A percentile compares a stretch with the other conserved stretches of the same genome.
phyloP scores from a whole-genome alignment of 2,329 filamentous ascomycete species.

The Pseudovirgaria hyperparasitica region DNA sequence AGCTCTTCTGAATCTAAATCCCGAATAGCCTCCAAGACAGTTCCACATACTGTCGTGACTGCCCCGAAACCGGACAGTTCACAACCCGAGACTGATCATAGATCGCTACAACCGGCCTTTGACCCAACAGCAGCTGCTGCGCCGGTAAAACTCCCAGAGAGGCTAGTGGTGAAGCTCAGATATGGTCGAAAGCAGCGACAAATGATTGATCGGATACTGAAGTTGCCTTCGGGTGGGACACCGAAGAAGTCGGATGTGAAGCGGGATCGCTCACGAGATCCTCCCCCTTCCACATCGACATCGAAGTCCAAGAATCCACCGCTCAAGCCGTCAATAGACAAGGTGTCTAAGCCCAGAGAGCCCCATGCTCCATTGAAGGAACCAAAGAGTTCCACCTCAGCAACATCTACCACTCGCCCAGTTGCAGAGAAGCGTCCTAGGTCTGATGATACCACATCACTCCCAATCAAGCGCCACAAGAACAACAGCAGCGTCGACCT shows the following conservation, averaged over 20 bases:
- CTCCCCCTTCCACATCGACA: too few species aligned
- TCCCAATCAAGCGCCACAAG: conserved; percentile 20
- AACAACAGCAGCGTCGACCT: too few species aligned
- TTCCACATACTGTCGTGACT: too few species aligned
- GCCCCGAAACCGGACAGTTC: too few species aligned
- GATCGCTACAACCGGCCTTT: too few species aligned
- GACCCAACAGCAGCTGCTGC: too few species aligned
- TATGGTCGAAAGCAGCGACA: conserved; percentile 38
- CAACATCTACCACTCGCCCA: conserved; percentile 6
- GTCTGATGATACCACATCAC: conserved; percentile 15
- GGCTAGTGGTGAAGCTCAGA: conserved; percentile 36
- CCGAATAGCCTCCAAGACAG: too few species aligned
- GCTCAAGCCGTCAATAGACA: not conserved
- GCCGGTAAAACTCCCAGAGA: too few species aligned
- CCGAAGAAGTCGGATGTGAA: too few species aligned
- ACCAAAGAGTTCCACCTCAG: conserved; percentile 10
- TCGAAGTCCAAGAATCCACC: too few species aligned
- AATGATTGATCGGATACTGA: conserved; percentile 29
- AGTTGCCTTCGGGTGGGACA: conserved; percentile 16
- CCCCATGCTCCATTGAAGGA: conserved; percentile 1
- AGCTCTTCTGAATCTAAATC: conserved; percentile 14
- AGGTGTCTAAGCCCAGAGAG: not conserved
- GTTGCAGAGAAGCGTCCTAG: conserved; percentile 20
- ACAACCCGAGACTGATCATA: too few species aligned
- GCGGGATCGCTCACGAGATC: too few species aligned